phyloP scores from a whole-genome alignment of 1,139 yeast genomes.

The Hansenula anomala region DNA sequence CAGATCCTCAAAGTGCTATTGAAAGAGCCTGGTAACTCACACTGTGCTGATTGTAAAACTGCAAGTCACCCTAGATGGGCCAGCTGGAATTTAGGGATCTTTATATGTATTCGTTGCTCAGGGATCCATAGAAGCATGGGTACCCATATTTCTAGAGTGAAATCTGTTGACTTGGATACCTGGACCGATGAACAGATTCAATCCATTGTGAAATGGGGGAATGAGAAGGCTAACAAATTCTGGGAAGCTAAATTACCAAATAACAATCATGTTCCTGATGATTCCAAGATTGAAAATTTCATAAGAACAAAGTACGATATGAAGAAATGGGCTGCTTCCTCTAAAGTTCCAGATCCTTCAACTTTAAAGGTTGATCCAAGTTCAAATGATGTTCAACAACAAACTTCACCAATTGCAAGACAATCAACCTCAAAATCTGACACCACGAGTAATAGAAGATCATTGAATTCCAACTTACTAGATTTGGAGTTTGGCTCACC shows the following conservation, averaged over 20 bases:
- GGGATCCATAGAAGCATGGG: slow-evolving; percentile 96
- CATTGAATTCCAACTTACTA: slow-evolving; percentile 20
- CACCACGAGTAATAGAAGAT: slow-evolving; percentile 9
- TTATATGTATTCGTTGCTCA: slow-evolving; percentile 88
- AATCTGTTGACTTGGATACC: slow-evolving; percentile 89
- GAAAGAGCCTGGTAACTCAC: slow-evolving; percentile 68
- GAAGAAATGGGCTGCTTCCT: slow-evolving; percentile 68
- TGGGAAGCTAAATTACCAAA: slow-evolving; percentile 83
- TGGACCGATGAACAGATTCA: slow-evolving; percentile 94
- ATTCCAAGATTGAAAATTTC: slow-evolving; percentile 80
- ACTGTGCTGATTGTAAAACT: slow-evolving; percentile 89
- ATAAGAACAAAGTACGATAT: slow-evolving; percentile 87
- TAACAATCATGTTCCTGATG: slow-evolving; percentile 69
- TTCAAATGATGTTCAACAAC: too few species aligned
- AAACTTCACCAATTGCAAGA: too few species aligned
- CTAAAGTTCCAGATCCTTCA: slow-evolving; percentile 21
- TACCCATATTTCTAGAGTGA: slow-evolving; percentile 83
- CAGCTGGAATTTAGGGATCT: slow-evolving; percentile 91
- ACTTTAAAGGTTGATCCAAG: slow-evolving; percentile 1
- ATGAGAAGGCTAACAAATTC: slow-evolving; percentile 63
- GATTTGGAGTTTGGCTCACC: slow-evolving; percentile 29
- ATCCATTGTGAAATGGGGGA: slow-evolving; percentile 85
- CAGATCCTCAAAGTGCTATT: slow-evolving; percentile 65
- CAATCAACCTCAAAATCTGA: slow-evolving; percentile 1
- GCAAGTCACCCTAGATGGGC: slow-evolving; percentile 97